Conservation (phyloP, 2,329 filamentous ascomycete genomes). For the Davidsoniella neocaledoniae region DNA sequence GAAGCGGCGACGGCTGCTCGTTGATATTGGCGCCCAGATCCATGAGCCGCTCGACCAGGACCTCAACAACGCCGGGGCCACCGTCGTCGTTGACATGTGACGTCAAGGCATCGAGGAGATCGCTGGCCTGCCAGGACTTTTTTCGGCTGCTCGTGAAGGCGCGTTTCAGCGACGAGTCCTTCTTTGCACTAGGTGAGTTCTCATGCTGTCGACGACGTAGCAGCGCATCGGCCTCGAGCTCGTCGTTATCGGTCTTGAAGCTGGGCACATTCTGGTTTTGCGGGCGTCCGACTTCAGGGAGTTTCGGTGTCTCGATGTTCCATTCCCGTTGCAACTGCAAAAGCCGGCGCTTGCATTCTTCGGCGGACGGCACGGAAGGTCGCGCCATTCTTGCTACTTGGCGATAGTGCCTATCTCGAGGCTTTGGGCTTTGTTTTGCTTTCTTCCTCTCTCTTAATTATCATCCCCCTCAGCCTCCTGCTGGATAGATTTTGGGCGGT, state of each 20-base stretch:
- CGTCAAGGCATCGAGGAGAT: slow-evolving; percentile 35
- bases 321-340: slow-evolving; percentile 33
- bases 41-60: slow-evolving; percentile 33
- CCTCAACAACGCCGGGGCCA: slow-evolving; percentile 38
- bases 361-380: not conserved
- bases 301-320: slow-evolving; percentile 26
- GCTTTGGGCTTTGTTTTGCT: too few species aligned
- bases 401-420: not conserved
- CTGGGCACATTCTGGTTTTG: slow-evolving; percentile 20
- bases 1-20: slow-evolving; percentile 17
- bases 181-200: not conserved
- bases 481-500: not conserved
- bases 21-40: slow-evolving; percentile 34
- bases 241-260: slow-evolving; percentile 31
- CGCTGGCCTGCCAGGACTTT: slow-evolving; percentile 34
- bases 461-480: too few species aligned
- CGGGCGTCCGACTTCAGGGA: slow-evolving; percentile 15
- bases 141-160: slow-evolving; percentile 31
- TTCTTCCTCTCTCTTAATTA: too few species aligned
- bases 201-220: slow-evolving; percentile 28
- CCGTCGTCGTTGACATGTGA: slow-evolving; percentile 32
- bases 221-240: slow-evolving; percentile 35
- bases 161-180: slow-evolving; percentile 18
- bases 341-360: slow-evolving; percentile 29
- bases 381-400: not conserved